Conservation (phyloP, 306 rosid genomes). For the Begonia masoniana region DNA sequence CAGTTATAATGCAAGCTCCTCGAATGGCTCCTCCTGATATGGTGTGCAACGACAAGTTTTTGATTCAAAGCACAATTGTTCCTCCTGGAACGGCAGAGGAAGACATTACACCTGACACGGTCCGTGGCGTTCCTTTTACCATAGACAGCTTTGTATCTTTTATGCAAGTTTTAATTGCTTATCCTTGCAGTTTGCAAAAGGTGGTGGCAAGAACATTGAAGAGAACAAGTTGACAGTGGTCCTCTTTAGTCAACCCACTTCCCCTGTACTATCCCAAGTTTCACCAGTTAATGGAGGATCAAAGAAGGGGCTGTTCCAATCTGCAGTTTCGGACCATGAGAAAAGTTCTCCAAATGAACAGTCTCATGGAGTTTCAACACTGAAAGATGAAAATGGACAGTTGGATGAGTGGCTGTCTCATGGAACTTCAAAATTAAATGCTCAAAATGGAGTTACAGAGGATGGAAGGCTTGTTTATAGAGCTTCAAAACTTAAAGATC, state of each 20-base stretch:
- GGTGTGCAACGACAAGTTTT: slow-evolving; percentile 89
- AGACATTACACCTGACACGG: slow-evolving; percentile 59
- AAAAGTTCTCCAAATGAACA: too few species aligned
- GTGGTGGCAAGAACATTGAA: slow-evolving; percentile 49
- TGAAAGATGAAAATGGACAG: too few species aligned
- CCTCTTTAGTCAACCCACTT: slow-evolving; percentile 44
- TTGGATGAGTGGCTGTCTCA: too few species aligned
- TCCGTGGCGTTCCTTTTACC: slow-evolving; percentile 12
- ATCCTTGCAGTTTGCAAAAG: slow-evolving; percentile 53
- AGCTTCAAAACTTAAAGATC: slow-evolving; percentile 6
- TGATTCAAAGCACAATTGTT: slow-evolving; percentile 56
- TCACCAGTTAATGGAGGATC: slow-evolving; percentile 41
- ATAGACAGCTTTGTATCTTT: slow-evolving; percentile 1
- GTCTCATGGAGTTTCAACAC: too few species aligned
- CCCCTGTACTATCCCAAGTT: slow-evolving; percentile 29
- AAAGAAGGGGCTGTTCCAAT: slow-evolving; percentile 26
- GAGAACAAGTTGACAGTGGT: slow-evolving; percentile 69
- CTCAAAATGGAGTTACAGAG: not conserved
- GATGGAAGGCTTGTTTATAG: not conserved
- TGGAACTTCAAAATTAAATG: slow-evolving; percentile 3
- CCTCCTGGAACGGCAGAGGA: slow-evolving; percentile 55
- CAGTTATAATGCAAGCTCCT: slow-evolving; percentile 96
- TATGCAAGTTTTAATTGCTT: slow-evolving; percentile 11
- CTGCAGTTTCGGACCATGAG: too few species aligned
- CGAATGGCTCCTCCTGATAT: slow-evolving; percentile 52